Evolutionary conservation across 164 flowering plant genomes (phyloP).

Genomic region (Vitis cinerea): DNA sequence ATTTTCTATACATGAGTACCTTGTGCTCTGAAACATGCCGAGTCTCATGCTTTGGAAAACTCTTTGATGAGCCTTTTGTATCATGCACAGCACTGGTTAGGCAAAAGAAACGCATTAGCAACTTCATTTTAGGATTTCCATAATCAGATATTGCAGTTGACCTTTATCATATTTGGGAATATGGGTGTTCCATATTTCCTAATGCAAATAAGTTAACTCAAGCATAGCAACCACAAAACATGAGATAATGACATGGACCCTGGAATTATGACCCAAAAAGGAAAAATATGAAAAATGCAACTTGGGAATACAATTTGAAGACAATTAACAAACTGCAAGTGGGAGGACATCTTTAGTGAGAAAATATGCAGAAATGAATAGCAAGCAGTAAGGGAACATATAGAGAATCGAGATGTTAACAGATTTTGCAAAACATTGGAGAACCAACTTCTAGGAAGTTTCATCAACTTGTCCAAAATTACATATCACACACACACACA

Average conservation of each 20-base stretch:
- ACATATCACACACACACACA: too few relatives aligned
- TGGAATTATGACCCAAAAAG: neutral
- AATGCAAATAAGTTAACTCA: too few relatives aligned
- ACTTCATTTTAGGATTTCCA: neutral
- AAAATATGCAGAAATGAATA: neutral
- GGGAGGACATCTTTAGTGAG: neutral
- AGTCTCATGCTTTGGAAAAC: conserved; percentile 77
- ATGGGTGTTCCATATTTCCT: too few relatives aligned
- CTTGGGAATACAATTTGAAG: neutral
- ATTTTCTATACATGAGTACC: conserved; percentile 27
- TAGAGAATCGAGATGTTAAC: neutral
- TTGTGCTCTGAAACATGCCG: conserved; percentile 87
- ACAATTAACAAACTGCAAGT: neutral
- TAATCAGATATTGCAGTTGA: neutral
- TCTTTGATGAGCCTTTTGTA: conserved; percentile 69
- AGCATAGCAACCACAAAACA: neutral
- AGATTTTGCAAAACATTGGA: too few relatives aligned
- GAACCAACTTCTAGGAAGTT: too few relatives aligned
- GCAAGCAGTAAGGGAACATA: neutral
- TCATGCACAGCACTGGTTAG: conserved; percentile 59
- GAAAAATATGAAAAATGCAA: neutral
- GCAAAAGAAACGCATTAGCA: conserved; percentile 9
- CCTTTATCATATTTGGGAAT: too few relatives aligned
- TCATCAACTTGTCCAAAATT: too few relatives aligned
- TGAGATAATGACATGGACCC: neutral